Conservation (phyloP, 345 rosid genomes). For the Gossypium sturtianum region DNA sequence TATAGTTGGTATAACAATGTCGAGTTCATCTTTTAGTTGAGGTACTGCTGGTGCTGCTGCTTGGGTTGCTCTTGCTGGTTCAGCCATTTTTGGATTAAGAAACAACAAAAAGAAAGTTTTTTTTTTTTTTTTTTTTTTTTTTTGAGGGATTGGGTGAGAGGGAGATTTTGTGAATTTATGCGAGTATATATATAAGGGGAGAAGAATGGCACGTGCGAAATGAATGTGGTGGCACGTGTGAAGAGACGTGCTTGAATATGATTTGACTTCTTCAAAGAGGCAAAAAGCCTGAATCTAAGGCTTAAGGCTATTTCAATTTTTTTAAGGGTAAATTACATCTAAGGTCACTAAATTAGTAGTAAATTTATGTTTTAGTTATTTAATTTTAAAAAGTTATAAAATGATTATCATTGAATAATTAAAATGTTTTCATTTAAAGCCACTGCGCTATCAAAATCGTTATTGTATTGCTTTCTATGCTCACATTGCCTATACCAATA, state of each 20-base stretch:
- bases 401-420: too few species aligned
- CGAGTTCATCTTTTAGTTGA: conserved; percentile 73
- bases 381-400: too few species aligned
- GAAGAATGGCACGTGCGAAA: neutral
- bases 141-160: neutral
- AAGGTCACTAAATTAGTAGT: too few species aligned
- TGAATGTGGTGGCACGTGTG: neutral
- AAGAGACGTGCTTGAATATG: neutral
- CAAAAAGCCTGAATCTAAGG: neutral
- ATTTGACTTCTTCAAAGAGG: neutral
- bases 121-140: neutral
- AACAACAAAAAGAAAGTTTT: neutral
- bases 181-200: neutral
- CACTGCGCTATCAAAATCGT: too few species aligned
- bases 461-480: too few species aligned
- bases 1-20: conserved; percentile 91
- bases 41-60: conserved; percentile 34
- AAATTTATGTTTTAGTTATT: too few species aligned
- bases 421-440: too few species aligned
- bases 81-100: conserved; percentile 33
- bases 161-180: neutral
- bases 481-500: too few species aligned
- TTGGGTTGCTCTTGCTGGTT: conserved; percentile 40
- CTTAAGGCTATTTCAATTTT: neutral
- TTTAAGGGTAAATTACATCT: too few species aligned